These are phyloP conservation scores for Parachaetomium inaequale DNA, from an alignment of 495 filamentous ascomycete species.

Conservation along the genomic window DNA sequence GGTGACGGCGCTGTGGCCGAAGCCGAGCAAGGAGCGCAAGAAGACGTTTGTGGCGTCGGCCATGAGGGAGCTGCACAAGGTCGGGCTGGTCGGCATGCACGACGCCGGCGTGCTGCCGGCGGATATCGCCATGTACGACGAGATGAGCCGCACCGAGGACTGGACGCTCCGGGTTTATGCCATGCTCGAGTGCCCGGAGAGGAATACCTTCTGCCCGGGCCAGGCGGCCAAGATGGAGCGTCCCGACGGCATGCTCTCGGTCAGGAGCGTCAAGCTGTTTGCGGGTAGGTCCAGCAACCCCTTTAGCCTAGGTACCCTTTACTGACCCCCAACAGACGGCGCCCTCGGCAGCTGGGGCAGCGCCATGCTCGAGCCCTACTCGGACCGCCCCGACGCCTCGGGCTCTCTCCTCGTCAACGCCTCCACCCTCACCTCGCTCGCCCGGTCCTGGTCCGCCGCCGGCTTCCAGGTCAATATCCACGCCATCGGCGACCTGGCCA, in stretches of 20 bases:
- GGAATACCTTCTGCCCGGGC: conserved; percentile 57
- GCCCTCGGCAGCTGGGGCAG: conserved; percentile 63
- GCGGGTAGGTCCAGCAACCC: conserved; percentile 39
- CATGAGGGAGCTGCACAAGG: conserved; percentile 54
- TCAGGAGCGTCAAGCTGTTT: conserved; percentile 58
- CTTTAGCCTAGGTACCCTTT: not conserved
- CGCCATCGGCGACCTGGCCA: conserved; percentile 63
- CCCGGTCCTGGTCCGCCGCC: conserved; percentile 46
- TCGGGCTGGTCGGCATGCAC: conserved; percentile 60
- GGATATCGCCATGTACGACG: conserved; percentile 50
- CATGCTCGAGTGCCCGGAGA: conserved; percentile 59
- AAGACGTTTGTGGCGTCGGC: conserved; percentile 49
- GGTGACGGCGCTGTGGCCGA: conserved; percentile 51
- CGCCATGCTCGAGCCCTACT: conserved; percentile 60
- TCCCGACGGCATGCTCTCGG: conserved; percentile 43
- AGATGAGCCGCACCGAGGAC: conserved; percentile 43
- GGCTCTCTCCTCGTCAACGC: conserved; percentile 61
- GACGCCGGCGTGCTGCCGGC: conserved; percentile 55
- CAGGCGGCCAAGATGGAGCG: conserved; percentile 39
- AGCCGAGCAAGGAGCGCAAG: conserved; percentile 47
- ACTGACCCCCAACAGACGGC: conserved; percentile 46
- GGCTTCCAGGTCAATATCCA: conserved; percentile 60
- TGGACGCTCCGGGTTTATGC: conserved; percentile 58
- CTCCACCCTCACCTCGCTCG: conserved; percentile 45
- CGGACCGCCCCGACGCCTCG: conserved; percentile 50